Base-by-base conservation (phyloP, 1,139 yeast species). In the Sugiyamaella pinicola region DNA sequence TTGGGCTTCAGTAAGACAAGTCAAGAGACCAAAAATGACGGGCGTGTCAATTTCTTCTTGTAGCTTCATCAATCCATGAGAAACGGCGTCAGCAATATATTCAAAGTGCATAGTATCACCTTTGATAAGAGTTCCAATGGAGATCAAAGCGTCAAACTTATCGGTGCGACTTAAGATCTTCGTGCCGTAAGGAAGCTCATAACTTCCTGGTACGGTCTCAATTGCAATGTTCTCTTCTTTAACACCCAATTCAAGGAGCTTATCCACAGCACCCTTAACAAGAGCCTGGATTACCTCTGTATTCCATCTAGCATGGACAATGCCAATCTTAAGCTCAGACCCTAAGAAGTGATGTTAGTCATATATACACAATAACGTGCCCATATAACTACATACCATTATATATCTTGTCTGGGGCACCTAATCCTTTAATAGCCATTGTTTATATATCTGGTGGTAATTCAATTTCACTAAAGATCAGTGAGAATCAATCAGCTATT, bases 31-130 rank as follows among this genome's bases (percentile, higher is more conserved):
- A 67, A 90, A 93, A 59, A 93, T 87, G 42, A 93, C 87, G 3
- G 99, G 99, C 54, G 81, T 77, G 54, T 79, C 73, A 53, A 87
- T 69, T 53, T 82, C 81, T 59, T 84, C 83, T 71, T 89, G 96
- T 64, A 89, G 74, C 59, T 76, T 76, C 97, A 93, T 91, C 64
- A 93, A 75, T 53, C 88, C 95, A 61, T 85, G 83, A 12, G 97
- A 84, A 31, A 87, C 90, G 1, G 96, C 76, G 58, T 93, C 98
- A 69, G 96, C 87, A 63, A 93, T 93, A 74, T 91, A 93, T 73
- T 93, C 99, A 67, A 93, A 93, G 74, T 93, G 99, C 96, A 90
- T 90, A 46, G 98, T 93, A 43, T 91, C 84, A 53, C 99, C 99
- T 75, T 93, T 93, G 74, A 93, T 91, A 65, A 93, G 78, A 37